These are phyloP conservation scores for Glebionis coronaria DNA, from an alignment of 129 eudicot genomes.

Conservation along the genomic window DNA sequence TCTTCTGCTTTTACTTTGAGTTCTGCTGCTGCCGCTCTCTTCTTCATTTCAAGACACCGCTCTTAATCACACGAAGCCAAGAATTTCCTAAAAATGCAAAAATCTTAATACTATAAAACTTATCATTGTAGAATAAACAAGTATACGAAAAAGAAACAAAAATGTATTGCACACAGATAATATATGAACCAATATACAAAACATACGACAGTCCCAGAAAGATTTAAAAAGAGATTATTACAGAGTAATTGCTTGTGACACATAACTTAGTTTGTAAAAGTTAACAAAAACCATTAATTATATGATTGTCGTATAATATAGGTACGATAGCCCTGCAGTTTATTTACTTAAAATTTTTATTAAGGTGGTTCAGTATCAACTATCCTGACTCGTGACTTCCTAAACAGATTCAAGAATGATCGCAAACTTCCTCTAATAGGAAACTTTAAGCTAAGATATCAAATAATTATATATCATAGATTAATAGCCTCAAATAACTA, in stretches of 20 bases:
- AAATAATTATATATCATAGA: neutral
- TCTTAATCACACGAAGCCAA: conserved; percentile 9
- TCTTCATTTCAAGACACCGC: conserved; percentile 35
- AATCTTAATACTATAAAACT: neutral
- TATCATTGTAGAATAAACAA: neutral
- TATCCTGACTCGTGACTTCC: neutral
- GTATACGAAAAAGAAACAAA: neutral
- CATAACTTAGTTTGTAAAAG: neutral
- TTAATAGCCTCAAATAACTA: neutral
- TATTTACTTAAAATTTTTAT: too few species aligned
- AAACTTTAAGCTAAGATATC: conserved; percentile 3
- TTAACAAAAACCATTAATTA: neutral
- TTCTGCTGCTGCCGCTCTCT: conserved; percentile 30
- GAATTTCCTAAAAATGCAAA: conserved; percentile 19
- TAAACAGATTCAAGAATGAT: neutral
- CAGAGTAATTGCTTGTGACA: conserved; percentile 6
- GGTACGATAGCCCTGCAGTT: too few species aligned
- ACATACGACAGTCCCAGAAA: too few species aligned
- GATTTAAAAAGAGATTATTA: neutral
- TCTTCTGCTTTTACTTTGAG: conserved; percentile 31
- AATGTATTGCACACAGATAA: neutral
- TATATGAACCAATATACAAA: neutral
- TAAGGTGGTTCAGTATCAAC: neutral
- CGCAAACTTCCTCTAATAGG: neutral
- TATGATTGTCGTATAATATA: too few species aligned